Percentiles rank a stretch among this genome's conserved stretches.
These are phyloP conservation scores for Omphalotus guepiniiformis DNA, from an alignment of 768 basidiomycete species.

Conservation along the genomic window DNA sequence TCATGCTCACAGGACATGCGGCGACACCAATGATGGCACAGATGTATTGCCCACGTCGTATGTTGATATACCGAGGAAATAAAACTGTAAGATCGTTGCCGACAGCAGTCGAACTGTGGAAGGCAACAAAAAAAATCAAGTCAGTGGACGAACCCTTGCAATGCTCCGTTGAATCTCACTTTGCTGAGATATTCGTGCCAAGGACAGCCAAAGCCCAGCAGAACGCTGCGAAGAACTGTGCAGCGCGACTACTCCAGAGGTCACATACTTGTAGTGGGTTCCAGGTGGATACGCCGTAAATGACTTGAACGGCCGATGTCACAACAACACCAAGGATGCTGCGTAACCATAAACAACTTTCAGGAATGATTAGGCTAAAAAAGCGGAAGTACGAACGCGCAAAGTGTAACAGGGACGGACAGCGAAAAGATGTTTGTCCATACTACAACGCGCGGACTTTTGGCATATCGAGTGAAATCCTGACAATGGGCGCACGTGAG, in stretches of 20 bases:
- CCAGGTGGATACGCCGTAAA: conserved; percentile 40
- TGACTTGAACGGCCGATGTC: conserved; percentile 51
- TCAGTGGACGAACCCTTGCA: conserved; percentile 62
- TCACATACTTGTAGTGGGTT: conserved; percentile 39
- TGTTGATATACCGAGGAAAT: conserved; percentile 74
- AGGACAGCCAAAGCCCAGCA: conserved; percentile 70
- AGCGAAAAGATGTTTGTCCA: conserved; percentile 18
- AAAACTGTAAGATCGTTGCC: conserved; percentile 77
- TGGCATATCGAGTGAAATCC: conserved; percentile 20
- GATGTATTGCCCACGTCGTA: conserved; percentile 72
- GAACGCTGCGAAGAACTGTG: conserved; percentile 79
- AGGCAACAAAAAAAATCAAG: conserved; percentile 38
- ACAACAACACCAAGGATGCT: conserved; percentile 51
- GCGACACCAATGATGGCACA: conserved; percentile 76
- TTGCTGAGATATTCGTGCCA: conserved; percentile 74
- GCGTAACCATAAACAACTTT: too few relatives aligned
- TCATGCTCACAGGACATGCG: conserved; percentile 17
- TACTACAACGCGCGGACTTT: conserved; percentile 13
- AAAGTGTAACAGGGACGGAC: conserved; percentile 16
- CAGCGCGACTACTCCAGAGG: conserved; percentile 67
- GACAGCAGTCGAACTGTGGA: conserved; percentile 50
- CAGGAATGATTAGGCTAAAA: too few relatives aligned
- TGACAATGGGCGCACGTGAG: background rate
- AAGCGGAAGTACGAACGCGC: conserved; percentile 15
- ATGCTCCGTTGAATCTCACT: too few relatives aligned